A percentile compares a stretch with the other conserved stretches of the same genome.
phyloP scores from a whole-genome alignment of 148 eudicot genomes.

The Euryodendron excelsum region DNA sequence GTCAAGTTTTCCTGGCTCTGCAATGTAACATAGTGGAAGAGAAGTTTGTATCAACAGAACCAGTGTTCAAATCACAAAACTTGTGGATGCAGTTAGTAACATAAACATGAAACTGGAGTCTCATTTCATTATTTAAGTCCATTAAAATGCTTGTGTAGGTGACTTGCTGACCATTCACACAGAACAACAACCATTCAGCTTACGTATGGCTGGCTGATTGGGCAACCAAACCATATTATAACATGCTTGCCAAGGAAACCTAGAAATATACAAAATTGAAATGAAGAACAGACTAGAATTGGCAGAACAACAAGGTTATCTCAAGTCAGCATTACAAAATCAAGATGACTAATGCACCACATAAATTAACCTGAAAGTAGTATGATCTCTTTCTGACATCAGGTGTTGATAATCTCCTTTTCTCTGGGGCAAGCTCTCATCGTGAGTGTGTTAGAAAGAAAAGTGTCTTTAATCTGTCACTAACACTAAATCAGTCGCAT shows the following conservation, averaged over 20 bases:
- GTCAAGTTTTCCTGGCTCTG: background rate
- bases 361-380: too few relatives aligned
- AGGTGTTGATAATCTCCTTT: too few relatives aligned
- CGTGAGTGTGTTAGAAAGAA: background rate
- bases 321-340: background rate
- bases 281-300: background rate
- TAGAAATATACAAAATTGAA: background rate
- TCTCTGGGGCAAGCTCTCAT: background rate
- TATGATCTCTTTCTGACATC: too few relatives aligned
- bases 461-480: background rate
- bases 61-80: background rate
- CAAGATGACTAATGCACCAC: background rate
- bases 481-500: background rate
- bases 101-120: conserved; percentile 24
- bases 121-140: conserved; percentile 19
- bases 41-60: background rate
- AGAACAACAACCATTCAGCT: conserved; percentile 29
- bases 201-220: conserved; percentile 49
- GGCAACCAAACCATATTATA: conserved; percentile 30
- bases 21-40: background rate
- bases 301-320: background rate
- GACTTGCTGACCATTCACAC: conserved; percentile 61
- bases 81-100: background rate
- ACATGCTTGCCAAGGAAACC: background rate
- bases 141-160: conserved; percentile 21